A percentile compares a stretch with the other conserved stretches of the same genome.
Evolutionary conservation across 2,329 filamentous ascomycete genomes (phyloP).

Genomic region (Curvularia lunata): DNA sequence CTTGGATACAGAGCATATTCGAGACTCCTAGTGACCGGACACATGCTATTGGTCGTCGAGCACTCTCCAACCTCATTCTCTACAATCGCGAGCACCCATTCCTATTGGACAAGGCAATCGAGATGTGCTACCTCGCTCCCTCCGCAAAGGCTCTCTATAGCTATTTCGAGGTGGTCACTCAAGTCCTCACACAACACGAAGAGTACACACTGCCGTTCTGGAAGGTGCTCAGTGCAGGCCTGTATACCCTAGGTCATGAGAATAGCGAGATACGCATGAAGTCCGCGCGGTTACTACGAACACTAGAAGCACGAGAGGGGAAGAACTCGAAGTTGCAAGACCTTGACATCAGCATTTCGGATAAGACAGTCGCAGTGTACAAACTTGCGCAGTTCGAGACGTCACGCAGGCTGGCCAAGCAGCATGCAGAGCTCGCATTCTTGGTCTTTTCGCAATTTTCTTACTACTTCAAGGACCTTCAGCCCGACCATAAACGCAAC

Average conservation of each 20-base stretch:
- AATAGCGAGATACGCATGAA: conserved; percentile 88
- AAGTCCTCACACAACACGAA: conserved; percentile 82
- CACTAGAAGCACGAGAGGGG: conserved; percentile 80
- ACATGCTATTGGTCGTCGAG: conserved; percentile 86
- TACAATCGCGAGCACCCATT: conserved; percentile 89
- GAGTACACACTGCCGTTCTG: conserved; percentile 87
- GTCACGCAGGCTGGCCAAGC: conserved; percentile 84
- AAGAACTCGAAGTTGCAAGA: conserved; percentile 92
- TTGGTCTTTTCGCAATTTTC: conserved; percentile 96
- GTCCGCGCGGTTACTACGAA: conserved; percentile 79
- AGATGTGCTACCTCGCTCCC: conserved; percentile 86
- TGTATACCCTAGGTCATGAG: conserved; percentile 93
- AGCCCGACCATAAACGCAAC: conserved; percentile 84
- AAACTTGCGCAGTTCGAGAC: conserved; percentile 98
- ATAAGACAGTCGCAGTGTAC: conserved; percentile 98
- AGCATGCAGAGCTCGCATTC: conserved; percentile 88
- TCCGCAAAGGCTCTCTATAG: conserved; percentile 85
- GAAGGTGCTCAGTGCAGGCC: conserved; percentile 84
- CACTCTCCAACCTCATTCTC: conserved; percentile 85
- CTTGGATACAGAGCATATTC: conserved; percentile 96
- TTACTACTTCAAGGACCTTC: conserved; percentile 86
- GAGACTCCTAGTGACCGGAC: conserved; percentile 89
- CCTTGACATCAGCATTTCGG: conserved; percentile 96
- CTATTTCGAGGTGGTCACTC: conserved; percentile 91
- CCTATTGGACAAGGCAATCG: conserved; percentile 86